Evolutionary conservation across 2,329 filamentous ascomycete genomes (phyloP).

Genomic region (Moelleriella libera): DNA sequence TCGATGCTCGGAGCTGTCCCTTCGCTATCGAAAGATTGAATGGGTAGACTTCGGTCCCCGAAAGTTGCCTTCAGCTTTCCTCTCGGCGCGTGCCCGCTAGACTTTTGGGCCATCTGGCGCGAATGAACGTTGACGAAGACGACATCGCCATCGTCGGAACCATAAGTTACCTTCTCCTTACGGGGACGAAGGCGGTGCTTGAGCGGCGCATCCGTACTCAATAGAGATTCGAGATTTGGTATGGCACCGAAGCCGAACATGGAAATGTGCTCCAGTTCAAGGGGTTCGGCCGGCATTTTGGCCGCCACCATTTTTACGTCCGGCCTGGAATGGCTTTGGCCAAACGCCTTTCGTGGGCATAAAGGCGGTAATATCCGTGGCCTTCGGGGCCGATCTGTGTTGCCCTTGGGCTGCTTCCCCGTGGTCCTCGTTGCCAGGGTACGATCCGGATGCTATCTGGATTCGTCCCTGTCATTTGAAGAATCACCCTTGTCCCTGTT

Average conservation of each 20-base stretch:
- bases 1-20: no score
- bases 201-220: conserved; percentile 2
- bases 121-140: not conserved
- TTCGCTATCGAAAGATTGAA: no score
- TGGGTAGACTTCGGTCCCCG: no score
- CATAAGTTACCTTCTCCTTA: not conserved
- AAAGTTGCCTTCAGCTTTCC: no score
- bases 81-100: no score
- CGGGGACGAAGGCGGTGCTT: conserved; percentile 5
- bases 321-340: conserved; percentile 1
- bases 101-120: not conserved
- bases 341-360: conserved; percentile 1
- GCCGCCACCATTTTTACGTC: conserved; percentile 7
- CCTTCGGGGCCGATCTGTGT: conserved; percentile 1
- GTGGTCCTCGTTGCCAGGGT: conserved; percentile 9
- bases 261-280: conserved; percentile 2
- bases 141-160: not conserved
- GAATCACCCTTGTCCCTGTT: conserved; percentile 18
- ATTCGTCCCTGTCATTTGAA: conserved; percentile 20
- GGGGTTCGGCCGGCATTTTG: conserved; percentile 2
- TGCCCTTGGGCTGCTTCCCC: not conserved
- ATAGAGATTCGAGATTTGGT: conserved; percentile 5
- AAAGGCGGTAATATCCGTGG: conserved; percentile 3
- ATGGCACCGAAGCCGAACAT: conserved; percentile 9
- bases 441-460: conserved; percentile 21